Evolutionary conservation across 306 rosid genomes (phyloP), one percentile per base, ranked within the genome.

Genomic region (Arachis hypogaea): DNA sequence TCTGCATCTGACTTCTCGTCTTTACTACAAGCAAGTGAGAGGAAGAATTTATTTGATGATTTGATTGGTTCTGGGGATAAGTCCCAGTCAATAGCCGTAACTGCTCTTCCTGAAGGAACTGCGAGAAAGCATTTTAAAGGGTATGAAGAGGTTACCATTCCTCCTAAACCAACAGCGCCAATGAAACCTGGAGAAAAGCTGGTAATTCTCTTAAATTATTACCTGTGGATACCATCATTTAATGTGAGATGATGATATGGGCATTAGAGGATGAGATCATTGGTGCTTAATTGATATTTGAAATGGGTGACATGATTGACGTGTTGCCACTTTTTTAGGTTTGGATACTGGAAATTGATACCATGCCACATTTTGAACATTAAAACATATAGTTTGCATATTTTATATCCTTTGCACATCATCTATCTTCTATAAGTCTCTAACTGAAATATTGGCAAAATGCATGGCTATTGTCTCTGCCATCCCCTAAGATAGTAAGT

Each of bases 101-200:
- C 85, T 77, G 94, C 97, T 69, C 98, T 94, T 84, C 98, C 97
- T 63, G 96, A 94, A 86, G 98, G 98, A 85, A 94, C 98, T 11
- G 75, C 82, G 57, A 89, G 91, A 84, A 91, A 86, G 79, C 87
- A 88, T 85, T 62, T 58, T 59, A 84, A 89, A 83, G 96, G 98
- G 73, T 94, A 91, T 71, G 97, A 91, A 81, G 98, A 91, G 78
- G 97, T 94, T 71, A 79, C 85, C 59, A 88, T 94, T 65, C 98
- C 98, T 52, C 89, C 98, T 47, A 88, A 66, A 75, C 90, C 90
- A 81, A 79, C 97, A 12, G 94, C 96, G 43, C 90, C 88, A 84
- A 85, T 94, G 98, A 94, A 89, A 80, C 97, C 96, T 38, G 97
- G 97, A 68, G 98, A 94, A 87, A 91, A 80, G 85, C 96, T 93